These are phyloP conservation scores for Amanita thiersii DNA, from an alignment of 768 basidiomycete species.

Conservation along the genomic window DNA sequence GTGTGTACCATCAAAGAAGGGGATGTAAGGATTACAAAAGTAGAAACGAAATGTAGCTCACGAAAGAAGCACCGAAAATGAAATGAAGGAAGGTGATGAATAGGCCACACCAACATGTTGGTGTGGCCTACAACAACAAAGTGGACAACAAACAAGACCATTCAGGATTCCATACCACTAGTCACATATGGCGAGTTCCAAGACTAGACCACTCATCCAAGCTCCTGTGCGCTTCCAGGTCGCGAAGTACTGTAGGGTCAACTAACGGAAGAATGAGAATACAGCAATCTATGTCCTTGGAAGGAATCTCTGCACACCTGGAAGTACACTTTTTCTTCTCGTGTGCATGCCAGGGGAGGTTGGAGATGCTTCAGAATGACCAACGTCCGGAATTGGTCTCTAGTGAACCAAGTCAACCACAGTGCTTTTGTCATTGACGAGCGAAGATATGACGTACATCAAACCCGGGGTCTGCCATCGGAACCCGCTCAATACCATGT, in stretches of 20 bases:
- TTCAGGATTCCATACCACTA: neutral
- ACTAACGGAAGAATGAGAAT: conserved; percentile 35
- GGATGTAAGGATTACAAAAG: no score
- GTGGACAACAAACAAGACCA: neutral
- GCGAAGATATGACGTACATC: conserved; percentile 53
- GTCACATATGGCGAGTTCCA: conserved; percentile 8
- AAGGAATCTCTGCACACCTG: conserved; percentile 44
- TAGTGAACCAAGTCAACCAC: conserved; percentile 17
- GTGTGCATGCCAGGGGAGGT: conserved; percentile 68
- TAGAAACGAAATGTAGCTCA: no score
- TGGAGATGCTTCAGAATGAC: conserved; percentile 48
- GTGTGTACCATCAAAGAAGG: no score
- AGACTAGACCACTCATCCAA: conserved; percentile 42
- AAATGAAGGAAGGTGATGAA: no score
- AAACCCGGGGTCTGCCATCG: conserved; percentile 86
- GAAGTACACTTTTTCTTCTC: conserved; percentile 90
- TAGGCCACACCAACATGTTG: no score
- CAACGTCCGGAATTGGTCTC: conserved; percentile 63
- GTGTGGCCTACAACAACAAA: neutral
- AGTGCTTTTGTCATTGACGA: conserved; percentile 6
- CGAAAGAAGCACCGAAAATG: no score
- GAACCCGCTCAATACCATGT: conserved; percentile 78
- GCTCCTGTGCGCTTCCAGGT: conserved; percentile 82
- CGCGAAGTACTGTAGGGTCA: conserved; percentile 82
- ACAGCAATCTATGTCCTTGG: conserved; percentile 11